These are phyloP conservation scores for Talaromyces verruculosus DNA, from an alignment of 2,329 filamentous ascomycete species.

Conservation along the genomic window DNA sequence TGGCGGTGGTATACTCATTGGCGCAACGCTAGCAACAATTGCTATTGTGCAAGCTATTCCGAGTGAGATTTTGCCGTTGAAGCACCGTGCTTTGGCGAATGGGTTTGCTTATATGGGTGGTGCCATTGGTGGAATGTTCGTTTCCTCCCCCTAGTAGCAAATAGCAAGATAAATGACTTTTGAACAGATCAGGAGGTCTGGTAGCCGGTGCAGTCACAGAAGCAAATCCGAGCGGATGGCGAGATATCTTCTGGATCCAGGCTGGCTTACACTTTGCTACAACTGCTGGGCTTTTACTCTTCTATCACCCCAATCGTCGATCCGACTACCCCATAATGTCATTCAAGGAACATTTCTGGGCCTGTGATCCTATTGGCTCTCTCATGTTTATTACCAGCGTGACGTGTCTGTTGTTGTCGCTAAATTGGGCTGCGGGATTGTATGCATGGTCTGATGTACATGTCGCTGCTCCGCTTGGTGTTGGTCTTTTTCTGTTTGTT, in stretches of 20 bases:
- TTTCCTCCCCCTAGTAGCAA: neutral
- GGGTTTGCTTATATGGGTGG: conserved; percentile 20
- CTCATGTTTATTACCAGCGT: conserved; percentile 14
- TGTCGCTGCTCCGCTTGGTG: conserved; percentile 13
- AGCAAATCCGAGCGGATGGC: conserved; percentile 5
- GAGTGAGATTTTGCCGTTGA: conserved; percentile 19
- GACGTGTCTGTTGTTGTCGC: conserved; percentile 14
- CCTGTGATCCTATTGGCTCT: conserved; percentile 19
- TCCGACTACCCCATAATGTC: conserved; percentile 12
- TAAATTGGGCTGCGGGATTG: conserved; percentile 19
- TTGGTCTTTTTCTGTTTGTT: conserved; percentile 15
- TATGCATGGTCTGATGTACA: conserved; percentile 16
- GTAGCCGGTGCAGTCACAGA: conserved; percentile 16
- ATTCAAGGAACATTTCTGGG: conserved; percentile 15
- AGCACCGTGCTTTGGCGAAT: conserved; percentile 19
- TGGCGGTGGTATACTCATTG: conserved; percentile 17
- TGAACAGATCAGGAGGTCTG: neutral
- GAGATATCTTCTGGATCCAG: conserved; percentile 21
- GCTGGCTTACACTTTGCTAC: conserved; percentile 17
- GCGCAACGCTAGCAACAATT: conserved; percentile 14
- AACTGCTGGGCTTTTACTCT: conserved; percentile 15
- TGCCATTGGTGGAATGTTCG: conserved; percentile 19
- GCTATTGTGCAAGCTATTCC: conserved; percentile 19
- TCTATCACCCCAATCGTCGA: conserved; percentile 15
- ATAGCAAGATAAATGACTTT: neutral